Evolutionary conservation across 2,329 filamentous ascomycete genomes (phyloP).

Genomic region (Fusarium xylarioides): DNA sequence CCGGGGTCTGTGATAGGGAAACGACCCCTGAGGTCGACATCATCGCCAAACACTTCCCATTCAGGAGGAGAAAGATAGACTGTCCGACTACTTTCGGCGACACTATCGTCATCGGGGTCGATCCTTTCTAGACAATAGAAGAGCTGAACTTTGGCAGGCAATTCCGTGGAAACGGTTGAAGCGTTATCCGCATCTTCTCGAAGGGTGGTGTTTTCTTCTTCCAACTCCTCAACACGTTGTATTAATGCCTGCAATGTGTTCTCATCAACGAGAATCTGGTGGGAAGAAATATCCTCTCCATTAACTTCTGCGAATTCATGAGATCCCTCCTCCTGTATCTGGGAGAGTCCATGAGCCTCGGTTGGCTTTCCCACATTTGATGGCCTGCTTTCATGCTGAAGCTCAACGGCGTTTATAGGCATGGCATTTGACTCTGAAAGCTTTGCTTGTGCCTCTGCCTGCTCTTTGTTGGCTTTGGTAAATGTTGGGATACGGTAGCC

Average conservation of each 20-base stretch:
- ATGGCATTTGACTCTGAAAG: not conserved
- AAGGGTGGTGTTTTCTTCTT: not conserved
- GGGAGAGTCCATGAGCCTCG: not conserved
- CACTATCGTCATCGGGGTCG: fast-evolving
- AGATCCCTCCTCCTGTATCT: not conserved
- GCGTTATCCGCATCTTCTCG: not conserved
- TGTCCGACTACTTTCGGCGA: not conserved
- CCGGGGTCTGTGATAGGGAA: not conserved
- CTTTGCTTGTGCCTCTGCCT: not conserved
- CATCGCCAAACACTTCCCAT: not conserved
- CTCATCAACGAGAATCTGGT: not conserved
- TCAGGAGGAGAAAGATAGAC: slow-evolving; percentile 2
- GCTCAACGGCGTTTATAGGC: no score
- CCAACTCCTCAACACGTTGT: not conserved
- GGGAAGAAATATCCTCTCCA: not conserved
- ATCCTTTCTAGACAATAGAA: not conserved
- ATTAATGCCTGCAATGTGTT: not conserved
- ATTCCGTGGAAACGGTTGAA: not conserved
- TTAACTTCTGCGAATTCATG: fast-evolving
- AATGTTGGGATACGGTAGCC: not conserved
- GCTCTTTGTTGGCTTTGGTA: not conserved
- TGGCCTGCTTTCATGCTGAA: not conserved
- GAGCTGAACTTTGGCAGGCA: not conserved
- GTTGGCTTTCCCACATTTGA: not conserved
- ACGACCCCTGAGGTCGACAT: not conserved